These are phyloP conservation scores for Amorphotheca resinae DNA, from an alignment of 495 filamentous ascomycete genomes.

Conservation along the genomic window DNA sequence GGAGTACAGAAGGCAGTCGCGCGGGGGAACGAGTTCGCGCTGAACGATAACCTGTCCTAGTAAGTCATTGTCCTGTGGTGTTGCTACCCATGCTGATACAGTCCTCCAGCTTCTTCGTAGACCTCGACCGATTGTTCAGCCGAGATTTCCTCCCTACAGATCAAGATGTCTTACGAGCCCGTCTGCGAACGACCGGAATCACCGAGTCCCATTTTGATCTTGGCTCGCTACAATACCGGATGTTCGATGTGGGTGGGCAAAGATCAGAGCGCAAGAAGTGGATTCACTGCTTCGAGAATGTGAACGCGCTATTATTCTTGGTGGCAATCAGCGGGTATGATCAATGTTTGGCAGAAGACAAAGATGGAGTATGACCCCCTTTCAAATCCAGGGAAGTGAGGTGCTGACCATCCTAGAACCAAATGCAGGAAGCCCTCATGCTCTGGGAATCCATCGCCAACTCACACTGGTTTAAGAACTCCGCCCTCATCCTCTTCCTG, in stretches of 20 bases:
- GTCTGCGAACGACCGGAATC: conserved; percentile 89
- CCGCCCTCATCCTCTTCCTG: conserved; percentile 91
- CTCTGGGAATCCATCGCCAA: conserved; percentile 96
- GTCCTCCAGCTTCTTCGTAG: conserved; percentile 67
- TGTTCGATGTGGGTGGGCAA: conserved; percentile 98
- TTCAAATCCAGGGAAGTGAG: neutral
- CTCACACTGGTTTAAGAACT: conserved; percentile 93
- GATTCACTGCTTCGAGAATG: conserved; percentile 99
- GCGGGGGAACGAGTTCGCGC: conserved; percentile 88
- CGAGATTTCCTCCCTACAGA: conserved; percentile 85
- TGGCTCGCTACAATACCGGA: conserved; percentile 87
- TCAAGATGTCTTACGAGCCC: conserved; percentile 88
- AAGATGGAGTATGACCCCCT: conserved; percentile 85
- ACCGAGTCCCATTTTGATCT: conserved; percentile 95
- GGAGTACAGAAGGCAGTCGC: conserved; percentile 78
- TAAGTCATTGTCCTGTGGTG: conserved; percentile 34
- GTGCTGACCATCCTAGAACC: conserved; percentile 49
- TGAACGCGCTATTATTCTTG: conserved; percentile 85
- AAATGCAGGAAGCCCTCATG: conserved; percentile 99
- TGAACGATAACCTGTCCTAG: conserved; percentile 93
- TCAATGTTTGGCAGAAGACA: conserved; percentile 93
- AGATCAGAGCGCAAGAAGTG: conserved; percentile 98
- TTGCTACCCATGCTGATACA: conserved; percentile 14
- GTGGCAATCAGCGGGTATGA: conserved; percentile 96
- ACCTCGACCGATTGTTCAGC: conserved; percentile 81